Conservation (phyloP, 305 asterid genomes). For the Ajuga reptans region DNA sequence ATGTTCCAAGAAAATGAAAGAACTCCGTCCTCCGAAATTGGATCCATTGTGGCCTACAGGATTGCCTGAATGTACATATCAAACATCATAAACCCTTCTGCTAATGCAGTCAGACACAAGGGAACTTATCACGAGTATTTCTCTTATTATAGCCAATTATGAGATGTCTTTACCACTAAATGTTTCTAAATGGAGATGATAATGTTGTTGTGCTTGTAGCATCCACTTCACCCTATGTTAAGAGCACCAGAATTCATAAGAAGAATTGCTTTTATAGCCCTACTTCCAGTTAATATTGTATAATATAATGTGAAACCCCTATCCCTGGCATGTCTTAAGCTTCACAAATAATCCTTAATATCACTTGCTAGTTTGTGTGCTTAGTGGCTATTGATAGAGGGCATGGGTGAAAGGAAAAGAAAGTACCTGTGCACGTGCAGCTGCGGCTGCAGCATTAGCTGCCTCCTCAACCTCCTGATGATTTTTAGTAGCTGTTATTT, state of each 20-base stretch:
- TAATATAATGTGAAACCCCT: background rate
- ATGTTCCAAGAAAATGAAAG: background rate
- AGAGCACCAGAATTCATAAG: background rate
- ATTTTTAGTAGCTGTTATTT: constrained; percentile 90
- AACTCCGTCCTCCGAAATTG: background rate
- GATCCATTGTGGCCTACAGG: background rate
- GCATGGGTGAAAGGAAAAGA: constrained; percentile 18
- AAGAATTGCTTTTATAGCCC: background rate
- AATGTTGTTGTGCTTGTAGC: background rate
- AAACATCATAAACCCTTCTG: background rate
- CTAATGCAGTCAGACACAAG: background rate
- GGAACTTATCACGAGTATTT: background rate
- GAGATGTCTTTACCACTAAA: background rate
- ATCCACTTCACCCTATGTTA: background rate
- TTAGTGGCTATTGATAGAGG: background rate
- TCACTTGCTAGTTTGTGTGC: background rate
- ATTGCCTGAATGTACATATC: background rate
- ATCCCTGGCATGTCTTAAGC: constrained; percentile 8
- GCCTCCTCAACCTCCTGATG: constrained; percentile 99
- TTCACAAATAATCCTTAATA: background rate
- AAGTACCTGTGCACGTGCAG: constrained; percentile 84
- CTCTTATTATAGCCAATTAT: background rate
- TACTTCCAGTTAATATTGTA: too few relatives aligned
- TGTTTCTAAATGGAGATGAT: constrained; percentile 11
- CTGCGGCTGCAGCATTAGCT: constrained; percentile 73